Conservation (phyloP, 768 basidiomycete genomes). For the Trametes sanguinea region DNA sequence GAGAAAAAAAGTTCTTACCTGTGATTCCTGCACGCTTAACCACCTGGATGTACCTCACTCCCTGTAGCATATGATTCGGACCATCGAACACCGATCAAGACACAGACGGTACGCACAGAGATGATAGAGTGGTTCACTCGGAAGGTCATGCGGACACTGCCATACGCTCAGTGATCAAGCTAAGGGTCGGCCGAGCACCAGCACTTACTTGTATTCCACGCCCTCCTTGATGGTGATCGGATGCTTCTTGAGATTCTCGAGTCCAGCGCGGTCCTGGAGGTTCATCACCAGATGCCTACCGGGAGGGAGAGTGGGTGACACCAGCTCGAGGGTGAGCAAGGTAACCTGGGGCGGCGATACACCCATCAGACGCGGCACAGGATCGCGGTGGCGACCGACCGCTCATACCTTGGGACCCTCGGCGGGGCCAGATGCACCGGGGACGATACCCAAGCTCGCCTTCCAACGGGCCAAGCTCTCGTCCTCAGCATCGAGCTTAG, state of each 20-base stretch:
- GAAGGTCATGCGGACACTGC: slow-evolving; percentile 78
- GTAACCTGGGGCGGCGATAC: slow-evolving; percentile 51
- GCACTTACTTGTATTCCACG: slow-evolving; percentile 80
- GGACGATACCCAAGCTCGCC: slow-evolving; percentile 83
- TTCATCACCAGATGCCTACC: slow-evolving; percentile 67
- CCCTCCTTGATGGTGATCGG: slow-evolving; percentile 82
- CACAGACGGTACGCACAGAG: slow-evolving; percentile 48
- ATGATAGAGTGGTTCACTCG: slow-evolving; percentile 90
- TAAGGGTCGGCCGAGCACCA: slow-evolving; percentile 4
- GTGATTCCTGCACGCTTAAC: slow-evolving; percentile 79
- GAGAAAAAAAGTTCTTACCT: slow-evolving; percentile 47
- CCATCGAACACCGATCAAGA: slow-evolving; percentile 2
- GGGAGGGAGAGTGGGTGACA: slow-evolving; percentile 65
- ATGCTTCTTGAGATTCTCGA: slow-evolving; percentile 70
- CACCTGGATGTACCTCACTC: slow-evolving; percentile 84
- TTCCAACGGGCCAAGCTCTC: slow-evolving; percentile 97
- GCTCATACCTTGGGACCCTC: slow-evolving; percentile 65
- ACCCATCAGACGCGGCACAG: slow-evolving; percentile 9
- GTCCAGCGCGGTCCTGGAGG: slow-evolving; percentile 50
- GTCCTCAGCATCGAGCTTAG: slow-evolving; percentile 83
- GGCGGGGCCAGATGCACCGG: slow-evolving; percentile 45
- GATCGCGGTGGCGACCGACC: slow-evolving; percentile 1
- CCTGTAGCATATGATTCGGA: slow-evolving; percentile 42
- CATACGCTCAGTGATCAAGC: slow-evolving; percentile 6
- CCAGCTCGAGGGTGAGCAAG: slow-evolving; percentile 75